These are phyloP conservation scores for Colletotrichum neosansevieriae DNA, from an alignment of 2,329 filamentous ascomycete genomes.

Conservation along the genomic window DNA sequence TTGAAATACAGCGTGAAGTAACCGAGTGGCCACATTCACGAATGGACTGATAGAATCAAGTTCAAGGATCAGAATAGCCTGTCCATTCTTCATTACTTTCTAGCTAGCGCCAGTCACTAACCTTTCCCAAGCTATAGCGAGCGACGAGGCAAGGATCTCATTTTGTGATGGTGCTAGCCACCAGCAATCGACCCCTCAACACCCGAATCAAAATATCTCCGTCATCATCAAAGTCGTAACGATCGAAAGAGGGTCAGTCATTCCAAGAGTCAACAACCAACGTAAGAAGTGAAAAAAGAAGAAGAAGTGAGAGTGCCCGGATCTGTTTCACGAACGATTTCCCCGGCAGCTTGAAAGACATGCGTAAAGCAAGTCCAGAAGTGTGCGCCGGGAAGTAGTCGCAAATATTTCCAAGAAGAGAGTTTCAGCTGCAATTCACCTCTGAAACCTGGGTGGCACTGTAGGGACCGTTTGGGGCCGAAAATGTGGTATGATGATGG, in stretches of 20 bases:
- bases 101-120: slow-evolving; percentile 34
- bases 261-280: slow-evolving; percentile 32
- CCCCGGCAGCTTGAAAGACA: neutral
- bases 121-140: slow-evolving; percentile 26
- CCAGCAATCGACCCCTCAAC: slow-evolving; percentile 11
- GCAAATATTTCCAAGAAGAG: slow-evolving; percentile 37
- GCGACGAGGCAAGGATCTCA: slow-evolving; percentile 26
- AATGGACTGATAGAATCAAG: neutral
- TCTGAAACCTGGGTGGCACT: neutral
- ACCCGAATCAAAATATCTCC: slow-evolving; percentile 23
- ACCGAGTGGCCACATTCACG: neutral
- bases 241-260: slow-evolving; percentile 40
- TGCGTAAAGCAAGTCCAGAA: slow-evolving; percentile 12
- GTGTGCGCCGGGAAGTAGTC: slow-evolving; percentile 6
- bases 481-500: slow-evolving; percentile 33
- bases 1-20: neutral
- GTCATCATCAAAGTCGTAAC: slow-evolving; percentile 40
- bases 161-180: neutral
- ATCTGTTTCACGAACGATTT: neutral
- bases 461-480: neutral
- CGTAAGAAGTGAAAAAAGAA: slow-evolving; percentile 23
- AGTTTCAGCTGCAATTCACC: slow-evolving; percentile 9
- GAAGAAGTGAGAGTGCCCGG: neutral
- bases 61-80: slow-evolving; percentile 26
- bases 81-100: slow-evolving; percentile 32